A percentile compares a stretch with the other conserved stretches of the same genome.
Conservation (phyloP, 345 rosid genomes). For the Microcos paniculata region DNA sequence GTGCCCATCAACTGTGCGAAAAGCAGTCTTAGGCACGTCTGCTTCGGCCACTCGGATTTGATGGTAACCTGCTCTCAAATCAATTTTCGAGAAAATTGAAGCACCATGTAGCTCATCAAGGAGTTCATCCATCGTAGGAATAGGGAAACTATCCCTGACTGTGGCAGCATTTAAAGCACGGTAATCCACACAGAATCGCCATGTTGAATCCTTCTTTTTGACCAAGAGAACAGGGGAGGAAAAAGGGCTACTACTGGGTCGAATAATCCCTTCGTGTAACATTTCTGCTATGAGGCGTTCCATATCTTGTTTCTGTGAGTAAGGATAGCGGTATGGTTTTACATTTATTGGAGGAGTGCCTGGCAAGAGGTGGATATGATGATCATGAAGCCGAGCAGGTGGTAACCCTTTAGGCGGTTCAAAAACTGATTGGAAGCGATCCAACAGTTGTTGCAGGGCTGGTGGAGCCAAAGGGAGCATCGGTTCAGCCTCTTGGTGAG, state of each 20-base stretch:
- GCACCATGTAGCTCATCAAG: not conserved
- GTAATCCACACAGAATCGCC: not conserved
- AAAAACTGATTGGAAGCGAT: too few species aligned
- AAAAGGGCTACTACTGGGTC: not conserved
- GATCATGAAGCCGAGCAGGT: not conserved
- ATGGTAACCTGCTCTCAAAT: not conserved
- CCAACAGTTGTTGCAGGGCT: too few species aligned
- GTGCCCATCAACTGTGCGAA: not conserved
- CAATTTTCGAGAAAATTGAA: not conserved
- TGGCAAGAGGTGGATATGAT: not conserved
- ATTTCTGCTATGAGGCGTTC: not conserved
- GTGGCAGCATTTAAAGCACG: not conserved
- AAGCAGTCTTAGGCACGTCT: not conserved
- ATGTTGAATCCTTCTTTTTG: not conserved
- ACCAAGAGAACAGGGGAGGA: not conserved
- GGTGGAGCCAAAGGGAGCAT: too few species aligned
- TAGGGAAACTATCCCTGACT: not conserved
- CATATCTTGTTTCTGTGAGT: not conserved
- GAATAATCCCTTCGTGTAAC: not conserved
- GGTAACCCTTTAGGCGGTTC: not conserved
- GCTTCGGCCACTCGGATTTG: not conserved
- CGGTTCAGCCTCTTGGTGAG: too few species aligned
- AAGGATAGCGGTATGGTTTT: not conserved
- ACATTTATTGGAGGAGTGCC: not conserved
- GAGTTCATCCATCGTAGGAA: not conserved